phyloP scores from a whole-genome alignment of 345 rosid species.

The Aquilaria yunnanensis region DNA sequence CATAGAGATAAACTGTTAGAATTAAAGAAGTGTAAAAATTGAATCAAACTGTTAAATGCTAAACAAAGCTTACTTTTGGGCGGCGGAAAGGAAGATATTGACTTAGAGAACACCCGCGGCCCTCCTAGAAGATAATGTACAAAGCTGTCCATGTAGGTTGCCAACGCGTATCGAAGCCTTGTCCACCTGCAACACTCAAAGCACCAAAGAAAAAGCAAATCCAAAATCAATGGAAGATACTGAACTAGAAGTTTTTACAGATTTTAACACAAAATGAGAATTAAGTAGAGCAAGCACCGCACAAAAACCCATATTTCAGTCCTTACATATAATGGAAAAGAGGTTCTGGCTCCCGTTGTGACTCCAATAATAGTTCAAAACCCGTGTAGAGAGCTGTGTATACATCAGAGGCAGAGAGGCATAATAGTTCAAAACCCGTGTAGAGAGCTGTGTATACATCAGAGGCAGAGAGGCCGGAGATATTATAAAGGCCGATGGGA shows the following conservation, averaged over 20 bases:
- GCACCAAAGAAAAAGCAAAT: not conserved
- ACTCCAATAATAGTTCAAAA: not conserved
- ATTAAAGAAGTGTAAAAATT: not conserved
- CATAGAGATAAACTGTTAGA: no score
- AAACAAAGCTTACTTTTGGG: not conserved
- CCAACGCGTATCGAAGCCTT: not conserved
- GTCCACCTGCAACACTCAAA: not conserved
- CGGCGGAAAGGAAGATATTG: not conserved
- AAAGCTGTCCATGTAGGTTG: not conserved
- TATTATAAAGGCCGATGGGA: not conserved
- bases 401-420: not conserved
- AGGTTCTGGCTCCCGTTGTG: not conserved
- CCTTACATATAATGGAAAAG: not conserved
- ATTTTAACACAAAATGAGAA: not conserved
- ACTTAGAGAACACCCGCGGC: not conserved
- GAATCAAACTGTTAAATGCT: not conserved
- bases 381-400: not conserved
- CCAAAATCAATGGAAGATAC: not conserved
- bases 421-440: not conserved
- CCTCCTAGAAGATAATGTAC: not conserved
- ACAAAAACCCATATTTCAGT: not conserved
- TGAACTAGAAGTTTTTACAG: not conserved
- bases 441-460: not conserved
- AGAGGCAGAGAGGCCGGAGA: not conserved
- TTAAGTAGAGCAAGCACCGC: not conserved